phyloP scores from a whole-genome alignment of 805 yeast species.

The Kazachstania bromeliacearum region DNA sequence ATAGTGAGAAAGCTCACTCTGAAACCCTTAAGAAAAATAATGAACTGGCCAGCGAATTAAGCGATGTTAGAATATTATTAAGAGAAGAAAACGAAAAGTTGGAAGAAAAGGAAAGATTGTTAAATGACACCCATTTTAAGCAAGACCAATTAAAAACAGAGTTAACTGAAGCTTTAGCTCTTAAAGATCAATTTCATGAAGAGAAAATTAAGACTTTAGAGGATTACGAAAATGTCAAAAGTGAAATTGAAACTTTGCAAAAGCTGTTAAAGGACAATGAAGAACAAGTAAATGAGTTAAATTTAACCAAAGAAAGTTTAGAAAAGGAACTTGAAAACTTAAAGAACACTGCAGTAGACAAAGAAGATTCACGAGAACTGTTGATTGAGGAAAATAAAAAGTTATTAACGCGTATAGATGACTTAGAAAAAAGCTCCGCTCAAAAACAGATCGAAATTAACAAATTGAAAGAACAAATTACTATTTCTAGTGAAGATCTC shows the following conservation, averaged over 20 bases:
- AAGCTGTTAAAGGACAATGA: conserved; percentile 12
- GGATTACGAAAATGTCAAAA: conserved; percentile 11
- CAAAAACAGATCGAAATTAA: conserved; percentile 31
- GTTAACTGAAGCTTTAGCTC: conserved; percentile 12
- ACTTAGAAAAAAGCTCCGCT: conserved; percentile 5
- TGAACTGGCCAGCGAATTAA: conserved; percentile 23
- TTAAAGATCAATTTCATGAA: conserved; percentile 20
- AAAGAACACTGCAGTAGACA: conserved; percentile 19
- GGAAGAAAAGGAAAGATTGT: conserved; percentile 37
- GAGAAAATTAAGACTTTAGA: conserved; percentile 19
- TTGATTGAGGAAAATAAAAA: conserved; percentile 7
- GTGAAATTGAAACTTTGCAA: conserved; percentile 17
- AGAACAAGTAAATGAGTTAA: conserved; percentile 20
- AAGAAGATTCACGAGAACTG: neutral
- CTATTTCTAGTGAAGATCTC: conserved; percentile 26
- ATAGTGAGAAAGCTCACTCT: conserved; percentile 27
- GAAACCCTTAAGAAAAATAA: conserved; percentile 23
- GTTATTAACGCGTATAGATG: conserved; percentile 7
- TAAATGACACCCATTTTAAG: conserved; percentile 36
- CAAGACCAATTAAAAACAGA: conserved; percentile 29
- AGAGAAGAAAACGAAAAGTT: conserved; percentile 36
- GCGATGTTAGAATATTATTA: conserved; percentile 26
- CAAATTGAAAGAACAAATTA: conserved; percentile 24
- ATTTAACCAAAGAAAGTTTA: conserved; percentile 26
- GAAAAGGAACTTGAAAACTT: conserved; percentile 48